Percentiles rank a stretch among this genome's conserved stretches.
phyloP scores from a whole-genome alignment of 805 yeast genomes.

The Ogataea paraovalis region DNA sequence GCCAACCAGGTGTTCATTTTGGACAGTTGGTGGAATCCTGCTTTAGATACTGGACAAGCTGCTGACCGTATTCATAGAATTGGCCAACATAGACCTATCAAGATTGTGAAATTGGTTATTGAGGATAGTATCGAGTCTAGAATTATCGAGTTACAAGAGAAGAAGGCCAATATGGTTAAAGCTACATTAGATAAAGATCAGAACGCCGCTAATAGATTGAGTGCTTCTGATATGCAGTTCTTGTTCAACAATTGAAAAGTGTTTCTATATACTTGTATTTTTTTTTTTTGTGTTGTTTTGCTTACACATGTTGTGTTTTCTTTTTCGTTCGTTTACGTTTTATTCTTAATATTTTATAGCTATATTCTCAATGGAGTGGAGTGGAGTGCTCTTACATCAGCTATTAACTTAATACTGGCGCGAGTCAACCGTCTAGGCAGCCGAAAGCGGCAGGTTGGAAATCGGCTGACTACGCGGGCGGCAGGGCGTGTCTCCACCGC shows the following conservation, averaged over 20 bases:
- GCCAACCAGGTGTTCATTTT: constrained; percentile 93
- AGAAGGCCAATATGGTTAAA: constrained; percentile 96
- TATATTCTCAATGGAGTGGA: too few species aligned
- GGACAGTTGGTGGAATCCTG: constrained; percentile 99
- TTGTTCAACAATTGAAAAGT: constrained; percentile 78
- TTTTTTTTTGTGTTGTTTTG: background rate
- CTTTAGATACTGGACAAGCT: constrained; percentile 91
- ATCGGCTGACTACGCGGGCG: too few species aligned
- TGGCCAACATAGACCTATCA: constrained; percentile 92
- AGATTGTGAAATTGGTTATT: constrained; percentile 86
- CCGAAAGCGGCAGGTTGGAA: too few species aligned
- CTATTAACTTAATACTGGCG: too few species aligned
- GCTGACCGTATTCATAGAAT: constrained; percentile 98
- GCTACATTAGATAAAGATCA: constrained; percentile 95
- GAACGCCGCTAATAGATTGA: constrained; percentile 79
- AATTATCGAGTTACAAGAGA: constrained; percentile 92
- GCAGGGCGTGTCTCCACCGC: too few species aligned
- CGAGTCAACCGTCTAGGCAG: too few species aligned
- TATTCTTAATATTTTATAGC: too few species aligned
- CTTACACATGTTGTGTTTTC: background rate
- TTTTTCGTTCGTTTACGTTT: too few species aligned
- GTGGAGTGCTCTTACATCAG: too few species aligned
- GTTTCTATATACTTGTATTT: too few species aligned
- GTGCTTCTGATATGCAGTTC: constrained; percentile 94
- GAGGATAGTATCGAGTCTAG: constrained; percentile 97